Percentiles rank a stretch among this genome's conserved stretches.
Conservation (phyloP, 805 yeast genomes). For the Hanseniaspora lachancei region DNA sequence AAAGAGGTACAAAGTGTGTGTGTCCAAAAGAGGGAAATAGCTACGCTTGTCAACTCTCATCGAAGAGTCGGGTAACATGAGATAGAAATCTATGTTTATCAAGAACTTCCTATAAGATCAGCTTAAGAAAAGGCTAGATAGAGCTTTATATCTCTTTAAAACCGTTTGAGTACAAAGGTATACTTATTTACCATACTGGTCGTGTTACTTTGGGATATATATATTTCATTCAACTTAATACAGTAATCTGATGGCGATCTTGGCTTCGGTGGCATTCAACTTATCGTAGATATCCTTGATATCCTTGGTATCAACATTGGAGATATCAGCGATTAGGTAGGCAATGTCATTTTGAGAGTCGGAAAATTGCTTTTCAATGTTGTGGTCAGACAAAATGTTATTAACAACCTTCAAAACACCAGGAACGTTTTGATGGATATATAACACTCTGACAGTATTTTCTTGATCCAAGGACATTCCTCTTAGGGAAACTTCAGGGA, state of each 20-base stretch:
- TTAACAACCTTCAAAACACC: constrained; percentile 97
- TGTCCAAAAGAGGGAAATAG: neutral
- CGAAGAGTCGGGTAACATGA: too few species aligned
- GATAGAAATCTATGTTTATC: too few species aligned
- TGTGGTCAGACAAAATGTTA: constrained; percentile 85
- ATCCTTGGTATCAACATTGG: constrained; percentile 68
- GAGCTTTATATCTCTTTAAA: too few species aligned
- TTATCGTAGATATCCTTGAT: constrained; percentile 74
- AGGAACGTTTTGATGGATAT: constrained; percentile 95
- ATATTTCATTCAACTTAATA: constrained; percentile 34
- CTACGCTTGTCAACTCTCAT: too few species aligned
- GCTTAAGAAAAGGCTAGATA: too few species aligned
- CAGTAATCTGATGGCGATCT: constrained; percentile 77
- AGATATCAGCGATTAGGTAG: constrained; percentile 93
- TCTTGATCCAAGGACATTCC: constrained; percentile 77
- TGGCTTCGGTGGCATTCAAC: constrained; percentile 79
- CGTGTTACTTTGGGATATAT: neutral
- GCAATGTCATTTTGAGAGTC: constrained; percentile 94
- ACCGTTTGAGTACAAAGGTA: neutral
- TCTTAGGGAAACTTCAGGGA: constrained; percentile 94
- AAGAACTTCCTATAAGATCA: too few species aligned
- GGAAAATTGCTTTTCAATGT: constrained; percentile 96
- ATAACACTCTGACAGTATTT: constrained; percentile 80
- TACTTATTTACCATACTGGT: neutral
- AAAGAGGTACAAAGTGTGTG: neutral